Evolutionary conservation across 192 early-diverging fungal species (phyloP), one percentile per base, ranked within the genome.

Genomic region (Coemansia sp.): DNA sequence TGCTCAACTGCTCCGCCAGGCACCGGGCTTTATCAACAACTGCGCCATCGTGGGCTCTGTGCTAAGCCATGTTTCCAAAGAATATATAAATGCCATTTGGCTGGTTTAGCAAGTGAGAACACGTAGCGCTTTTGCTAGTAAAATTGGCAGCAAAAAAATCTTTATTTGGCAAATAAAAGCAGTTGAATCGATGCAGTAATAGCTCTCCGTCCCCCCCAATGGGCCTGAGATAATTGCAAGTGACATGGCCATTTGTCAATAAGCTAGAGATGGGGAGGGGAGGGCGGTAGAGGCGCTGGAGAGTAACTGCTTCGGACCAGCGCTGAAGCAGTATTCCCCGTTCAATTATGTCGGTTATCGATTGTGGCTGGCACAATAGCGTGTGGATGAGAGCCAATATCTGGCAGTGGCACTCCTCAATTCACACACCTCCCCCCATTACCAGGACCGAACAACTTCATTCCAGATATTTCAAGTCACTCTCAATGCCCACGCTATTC

Each of bases 401-500:
- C 50, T 53, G 50, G 26, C 5, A 12, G 26, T 28, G 25, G 23
- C 26, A 14, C 31, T 53, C 25, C 26, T 53, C 25, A 18, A 10
- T 23, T 48, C 10, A 31, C 31, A 4, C 31, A 31, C 4, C 31
- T 4, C 1, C 9, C 37, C 37, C 37, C 20, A 21, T 48, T 31
- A 4, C 20, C 18, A 14, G 18, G 16, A 21, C n/a, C 45, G 18
- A 48, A 5, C 8, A 23, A 18, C 20, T 10, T 9, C 20, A 48
- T 21, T 48, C 18, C 5, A 23, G n/a, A 3, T 18, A 7, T 53
- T 28, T 26, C 1, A n/a, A n/a, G 2, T 1, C 5, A 43, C 25
- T 25, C 50, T n/a, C 50, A 2, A 79, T 79, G 76, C 76, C 66
- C 36, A 70, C 71, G 6, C 35, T 79, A 36, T 79, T 79, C 52